Base-by-base conservation (phyloP, 805 yeast genomes). In the Wickerhamomyces sydowiorum region DNA sequence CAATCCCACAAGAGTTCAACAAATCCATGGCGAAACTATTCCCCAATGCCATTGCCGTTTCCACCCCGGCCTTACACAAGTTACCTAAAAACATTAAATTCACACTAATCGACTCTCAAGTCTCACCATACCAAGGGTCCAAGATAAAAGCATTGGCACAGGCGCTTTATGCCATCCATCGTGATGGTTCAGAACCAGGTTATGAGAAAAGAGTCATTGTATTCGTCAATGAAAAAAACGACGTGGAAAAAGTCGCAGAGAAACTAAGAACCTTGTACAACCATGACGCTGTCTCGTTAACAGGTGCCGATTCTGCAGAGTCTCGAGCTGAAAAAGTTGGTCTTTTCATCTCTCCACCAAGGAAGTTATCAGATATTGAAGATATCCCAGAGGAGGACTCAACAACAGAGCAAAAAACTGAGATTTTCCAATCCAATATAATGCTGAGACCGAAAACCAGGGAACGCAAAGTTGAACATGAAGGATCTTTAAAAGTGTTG, bases 131-230 rank as follows among this genome's bases (percentile, higher is more conserved):
- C 59, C 80, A 80, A 53, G 93, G 95, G 7, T 84, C 90, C 32
- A 88, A 86, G 60, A 66, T 77, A 41, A 82, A 88, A 53, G 95
- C 96, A 5, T 67, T 89, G 45, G 93, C 95, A 3, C 97, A 93
- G 64, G 86, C 88, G 1, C 60, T 91, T 10, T 89, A 85, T 59
- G 90, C 96, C 0, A 86, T 93, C 39, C 80, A 78, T 50, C 78
- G 81, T 44, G 96, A 88, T 60, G 88, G 87, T 40, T 77, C 91
- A 2, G 97, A 90, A 57, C 70, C 69, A 17, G 87, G 86, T 0
- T 72, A 60, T 41, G 85, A 82, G 38, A 90, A 93, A 61, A 67
- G 97, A 46, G 82, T 86, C 20, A 70, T 91, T 32, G 83, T 93
- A 0, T 91, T 91, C 64, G 95, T 87, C 13, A 91, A 93, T 56